phyloP scores from a whole-genome alignment of 1,284 basidiomycete species.

The Rhodotorula sp. region DNA sequence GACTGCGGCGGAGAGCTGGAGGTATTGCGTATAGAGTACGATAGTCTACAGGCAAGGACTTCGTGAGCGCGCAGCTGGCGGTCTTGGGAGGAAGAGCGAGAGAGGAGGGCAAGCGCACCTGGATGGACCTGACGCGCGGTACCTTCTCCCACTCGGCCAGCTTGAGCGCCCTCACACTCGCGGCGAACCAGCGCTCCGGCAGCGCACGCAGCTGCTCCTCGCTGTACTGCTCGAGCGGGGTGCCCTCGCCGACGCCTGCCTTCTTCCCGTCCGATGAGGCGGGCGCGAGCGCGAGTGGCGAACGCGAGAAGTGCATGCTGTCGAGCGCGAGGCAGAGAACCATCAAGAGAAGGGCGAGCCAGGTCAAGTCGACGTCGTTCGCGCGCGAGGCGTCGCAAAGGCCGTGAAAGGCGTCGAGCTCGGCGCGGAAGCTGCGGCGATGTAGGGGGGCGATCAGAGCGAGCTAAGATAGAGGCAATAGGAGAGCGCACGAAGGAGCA shows the following conservation, averaged over 20 bases:
- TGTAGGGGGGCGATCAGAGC: background rate
- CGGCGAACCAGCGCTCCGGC: constrained; percentile 37
- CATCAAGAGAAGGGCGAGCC: constrained; percentile 43
- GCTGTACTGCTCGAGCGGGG: constrained; percentile 27
- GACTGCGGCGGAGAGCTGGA: constrained; percentile 40
- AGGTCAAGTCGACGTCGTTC: constrained; percentile 39
- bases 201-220: constrained; percentile 32
- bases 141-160: constrained; percentile 39
- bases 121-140: constrained; percentile 36
- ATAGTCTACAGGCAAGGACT: constrained; percentile 29
- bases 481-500: constrained; percentile 3
- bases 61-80: background rate
- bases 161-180: constrained; percentile 34
- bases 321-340: constrained; percentile 42
- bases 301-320: constrained; percentile 32
- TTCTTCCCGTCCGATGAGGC: background rate
- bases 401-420: constrained; percentile 37
- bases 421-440: constrained; percentile 31
- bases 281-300: constrained; percentile 35
- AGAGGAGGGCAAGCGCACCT: constrained; percentile 15
- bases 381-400: constrained; percentile 29
- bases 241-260: background rate
- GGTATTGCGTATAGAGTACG: constrained; percentile 43
- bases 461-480: background rate
- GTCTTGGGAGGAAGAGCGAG: background rate